Base-by-base conservation (phyloP, 139 green algal genomes). In the Micractinium sp. region DNA sequence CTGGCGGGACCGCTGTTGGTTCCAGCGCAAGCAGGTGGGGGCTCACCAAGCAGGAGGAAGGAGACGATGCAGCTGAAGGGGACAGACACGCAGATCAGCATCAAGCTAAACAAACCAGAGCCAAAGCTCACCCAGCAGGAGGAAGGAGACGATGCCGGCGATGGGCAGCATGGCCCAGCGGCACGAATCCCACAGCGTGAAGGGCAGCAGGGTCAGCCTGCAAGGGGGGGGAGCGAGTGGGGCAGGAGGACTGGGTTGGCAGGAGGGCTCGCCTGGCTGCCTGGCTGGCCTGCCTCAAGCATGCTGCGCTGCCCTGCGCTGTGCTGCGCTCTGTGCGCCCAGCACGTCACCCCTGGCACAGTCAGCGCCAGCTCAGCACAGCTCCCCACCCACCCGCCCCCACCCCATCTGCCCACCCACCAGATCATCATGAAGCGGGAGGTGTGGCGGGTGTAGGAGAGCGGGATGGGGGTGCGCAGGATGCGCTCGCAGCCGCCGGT, bases 401-500 rank as follows among this genome's bases (percentile, higher is more conserved):
- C 47, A 5, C 47, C 47, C 47, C 47, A 56, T 56, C 47, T 5
- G 20, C 63, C 63, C 63, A 25, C 71, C 35, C 71, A 77, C 71
- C 74, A 80, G 74, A 80, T 88, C 71, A 88, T 81, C 85, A 88
- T 88, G 85, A 88, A 88, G 41, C 85, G 69, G 41, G 35, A 69
- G 31, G 85, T 88, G 85, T 88, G 85, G 31, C 85, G 83, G 39
- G 83, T 87, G 83, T 87, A 87, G 66, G 88, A 93, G 60, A 96
- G 90, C 3, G 96, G 96, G 77, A 98, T 97, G 85, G 96, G 96
- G 2, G 96, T 97, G 63, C 89, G 91, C 77, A 97, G 90, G 74
- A 98, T 93, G 33, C 96, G 92, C 93, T 97, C 95, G 90, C 94
- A 97, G 69, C 85, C 90, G 38, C 95, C 95, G 0, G 94, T 85